Evolutionary conservation across 164 flowering plant genomes (phyloP), one percentile per base, ranked within the genome.

Genomic region (Stephania yunnanensis): DNA sequence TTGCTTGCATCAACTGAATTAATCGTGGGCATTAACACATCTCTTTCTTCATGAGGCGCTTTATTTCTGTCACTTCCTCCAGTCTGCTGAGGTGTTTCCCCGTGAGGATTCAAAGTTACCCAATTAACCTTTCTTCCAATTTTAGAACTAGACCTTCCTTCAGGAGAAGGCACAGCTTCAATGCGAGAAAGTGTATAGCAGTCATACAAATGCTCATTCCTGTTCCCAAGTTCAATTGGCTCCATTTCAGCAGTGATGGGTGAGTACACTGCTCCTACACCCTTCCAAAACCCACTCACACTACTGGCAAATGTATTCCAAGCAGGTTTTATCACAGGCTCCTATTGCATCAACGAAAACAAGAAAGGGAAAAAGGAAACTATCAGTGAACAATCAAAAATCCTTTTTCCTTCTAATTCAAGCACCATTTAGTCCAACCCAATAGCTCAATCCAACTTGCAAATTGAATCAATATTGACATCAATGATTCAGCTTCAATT

Each of bases 201-300:
- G 74, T 95, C 99, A 80, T 86, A 93, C 7, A 92, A 83, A 74
- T 88, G 72, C 74, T 91, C 94, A 77, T 83, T 81, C 75, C 82
- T 85, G 36, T 73, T 86, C 72, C 97, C 96, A 46, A 88, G 76
- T 5, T 92, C 98, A 80, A 95, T 81, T 31, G 99, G 97, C 77
- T 93, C 97, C 97, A 95, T 93, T 80, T 92, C 90, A 70, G 95
- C 99, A 75, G 92, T 93, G 65, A 91, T 84, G 11, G 99, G 97
- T 25, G 99, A 95, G 81, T 91, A 95, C 36, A 90, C 95, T 8
- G 97, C 98, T 74, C 99, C 98, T 31, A 95, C 97, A 67, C 98
- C 99, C 79, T 91, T 93, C 99, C 99, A 93, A 80, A 91, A 88
- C 73, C 99, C 99, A 88, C 98, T 91, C n/a, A 93, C 85, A 80